These are phyloP conservation scores for Fragaria vesca DNA, from an alignment of 306 rosid genomes.

Conservation along the genomic window DNA sequence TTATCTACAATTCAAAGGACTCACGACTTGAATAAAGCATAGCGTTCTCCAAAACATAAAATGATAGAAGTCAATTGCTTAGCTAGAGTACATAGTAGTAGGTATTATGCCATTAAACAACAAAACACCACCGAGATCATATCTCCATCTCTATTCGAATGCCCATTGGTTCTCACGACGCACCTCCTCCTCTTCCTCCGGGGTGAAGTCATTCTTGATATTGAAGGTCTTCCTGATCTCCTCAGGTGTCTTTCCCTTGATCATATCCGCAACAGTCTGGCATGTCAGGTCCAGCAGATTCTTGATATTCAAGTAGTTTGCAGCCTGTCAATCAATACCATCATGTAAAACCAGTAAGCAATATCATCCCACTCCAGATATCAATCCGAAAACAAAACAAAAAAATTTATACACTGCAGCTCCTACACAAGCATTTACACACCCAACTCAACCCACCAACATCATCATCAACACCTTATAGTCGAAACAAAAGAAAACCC, in stretches of 20 bases:
- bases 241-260: constrained; percentile 80
- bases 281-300: constrained; percentile 71
- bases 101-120: constrained; percentile 15
- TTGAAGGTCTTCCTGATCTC: constrained; percentile 73
- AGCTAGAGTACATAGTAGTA: constrained; percentile 23
- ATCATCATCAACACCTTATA: no score
- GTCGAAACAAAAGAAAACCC: background rate
- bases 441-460: background rate
- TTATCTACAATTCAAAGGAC: constrained; percentile 47
- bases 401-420: background rate
- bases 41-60: constrained; percentile 23
- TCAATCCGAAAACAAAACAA: background rate
- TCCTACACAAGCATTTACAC: background rate
- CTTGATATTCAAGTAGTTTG: constrained; percentile 78
- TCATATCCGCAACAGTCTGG: constrained; percentile 79
- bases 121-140: constrained; percentile 14
- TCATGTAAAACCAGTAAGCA: background rate
- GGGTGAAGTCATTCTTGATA: constrained; percentile 72
- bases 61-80: constrained; percentile 18
- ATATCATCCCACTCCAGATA: background rate
- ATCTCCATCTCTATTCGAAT: constrained; percentile 41
- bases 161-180: constrained; percentile 89
- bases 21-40: constrained; percentile 10
- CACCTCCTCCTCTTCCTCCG: constrained; percentile 81
- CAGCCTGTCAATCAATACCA: constrained; percentile 47